phyloP scores from a whole-genome alignment of 148 eudicot species.

The Oxyria digyna region DNA sequence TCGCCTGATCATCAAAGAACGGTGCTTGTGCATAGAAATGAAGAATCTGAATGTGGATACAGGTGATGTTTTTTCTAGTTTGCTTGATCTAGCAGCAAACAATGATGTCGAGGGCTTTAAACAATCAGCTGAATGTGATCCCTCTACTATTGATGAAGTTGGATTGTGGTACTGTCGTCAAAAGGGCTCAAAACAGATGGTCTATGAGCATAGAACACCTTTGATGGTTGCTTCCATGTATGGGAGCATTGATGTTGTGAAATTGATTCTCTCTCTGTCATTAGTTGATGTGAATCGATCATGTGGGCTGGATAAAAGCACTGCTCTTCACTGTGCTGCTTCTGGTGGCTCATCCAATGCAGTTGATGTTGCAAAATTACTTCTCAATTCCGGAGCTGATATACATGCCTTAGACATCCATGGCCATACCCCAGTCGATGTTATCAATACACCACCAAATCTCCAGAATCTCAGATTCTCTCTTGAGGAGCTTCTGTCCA shows the following conservation, averaged over 20 bases:
- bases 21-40: slow-evolving; percentile 13
- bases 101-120: slow-evolving; percentile 50
- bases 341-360: slow-evolving; percentile 55
- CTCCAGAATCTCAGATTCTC: slow-evolving; percentile 29
- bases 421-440: slow-evolving; percentile 51
- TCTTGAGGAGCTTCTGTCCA: slow-evolving; percentile 42
- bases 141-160: slow-evolving; percentile 33
- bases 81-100: slow-evolving; percentile 71
- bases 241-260: slow-evolving; percentile 43
- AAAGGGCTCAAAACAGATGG: slow-evolving; percentile 55
- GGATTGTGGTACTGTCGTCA: slow-evolving; percentile 63
- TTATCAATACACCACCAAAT: slow-evolving; percentile 57
- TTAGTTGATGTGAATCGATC: slow-evolving; percentile 43
- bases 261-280: slow-evolving; percentile 35
- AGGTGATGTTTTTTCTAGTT: slow-evolving; percentile 34
- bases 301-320: slow-evolving; percentile 44
- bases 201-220: slow-evolving; percentile 49
- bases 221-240: slow-evolving; percentile 67
- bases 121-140: slow-evolving; percentile 24
- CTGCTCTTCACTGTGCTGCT: slow-evolving; percentile 79
- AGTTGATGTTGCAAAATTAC: slow-evolving; percentile 47
- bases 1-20: background rate
- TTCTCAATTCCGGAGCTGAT: slow-evolving; percentile 55
- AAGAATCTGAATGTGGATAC: slow-evolving; percentile 44
- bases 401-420: slow-evolving; percentile 31